These are phyloP conservation scores for Apiotrichum gracile DNA, from an alignment of 1,284 basidiomycete species.

Conservation along the genomic window DNA sequence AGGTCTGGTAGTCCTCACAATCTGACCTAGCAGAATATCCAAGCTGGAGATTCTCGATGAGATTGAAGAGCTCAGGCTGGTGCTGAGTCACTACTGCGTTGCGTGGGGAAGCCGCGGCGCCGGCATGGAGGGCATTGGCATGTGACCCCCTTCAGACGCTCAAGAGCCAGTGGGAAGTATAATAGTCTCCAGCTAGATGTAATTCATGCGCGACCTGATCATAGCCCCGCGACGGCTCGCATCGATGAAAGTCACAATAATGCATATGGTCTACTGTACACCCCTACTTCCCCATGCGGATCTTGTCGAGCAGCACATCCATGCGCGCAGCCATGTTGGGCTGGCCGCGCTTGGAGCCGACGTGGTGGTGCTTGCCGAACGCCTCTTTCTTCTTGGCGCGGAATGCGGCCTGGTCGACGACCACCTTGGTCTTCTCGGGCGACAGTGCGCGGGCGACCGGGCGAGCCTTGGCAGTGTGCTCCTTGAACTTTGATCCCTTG, in stretches of 20 bases:
- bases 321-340: conserved; percentile 48
- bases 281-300: conserved; percentile 32
- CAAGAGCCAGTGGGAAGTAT: no score
- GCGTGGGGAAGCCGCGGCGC: conserved; percentile 58
- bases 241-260: no score
- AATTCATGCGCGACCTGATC: no score
- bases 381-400: conserved; percentile 37
- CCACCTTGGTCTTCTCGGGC: background rate
- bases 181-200: no score
- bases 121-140: conserved; percentile 2
- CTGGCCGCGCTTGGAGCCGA: conserved; percentile 33
- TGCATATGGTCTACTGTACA: conserved; percentile 8
- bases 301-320: conserved; percentile 46
- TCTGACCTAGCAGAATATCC: conserved; percentile 55
- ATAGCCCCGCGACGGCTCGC: no score
- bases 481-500: background rate
- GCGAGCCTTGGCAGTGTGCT: background rate
- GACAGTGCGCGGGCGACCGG: conserved; percentile 3
- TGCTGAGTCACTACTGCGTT: conserved; percentile 79
- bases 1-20: conserved; percentile 15
- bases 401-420: conserved; percentile 5
- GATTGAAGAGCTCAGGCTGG: conserved; percentile 81
- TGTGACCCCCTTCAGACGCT: no score
- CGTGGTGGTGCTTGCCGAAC: conserved; percentile 25
- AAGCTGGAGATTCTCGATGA: conserved; percentile 80